These are phyloP conservation scores for Fusarium sp. DNA, from an alignment of 2,329 filamentous ascomycete genomes.

Conservation along the genomic window DNA sequence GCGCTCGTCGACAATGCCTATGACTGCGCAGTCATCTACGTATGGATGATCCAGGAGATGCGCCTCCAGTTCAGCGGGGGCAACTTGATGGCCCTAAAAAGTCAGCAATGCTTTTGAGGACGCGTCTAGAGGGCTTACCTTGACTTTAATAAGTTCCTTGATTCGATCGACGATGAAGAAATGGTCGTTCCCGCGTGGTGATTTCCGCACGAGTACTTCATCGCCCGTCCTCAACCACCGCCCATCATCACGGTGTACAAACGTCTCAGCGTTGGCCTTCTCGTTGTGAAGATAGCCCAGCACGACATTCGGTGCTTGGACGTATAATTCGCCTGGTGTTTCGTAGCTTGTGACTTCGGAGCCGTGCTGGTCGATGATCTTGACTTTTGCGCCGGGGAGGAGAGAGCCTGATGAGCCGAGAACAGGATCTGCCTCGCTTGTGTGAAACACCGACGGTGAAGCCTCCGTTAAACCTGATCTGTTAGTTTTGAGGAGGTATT, in stretches of 20 bases:
- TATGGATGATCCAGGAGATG: constrained; percentile 76
- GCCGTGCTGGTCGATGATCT: constrained; percentile 73
- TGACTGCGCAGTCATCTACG: constrained; percentile 80
- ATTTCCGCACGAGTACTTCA: constrained; percentile 75
- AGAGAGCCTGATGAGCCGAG: constrained; percentile 77
- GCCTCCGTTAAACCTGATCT: constrained; percentile 75
- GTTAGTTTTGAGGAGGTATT: neutral
- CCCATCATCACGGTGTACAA: constrained; percentile 66
- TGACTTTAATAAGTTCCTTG: constrained; percentile 80
- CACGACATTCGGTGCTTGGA: constrained; percentile 80
- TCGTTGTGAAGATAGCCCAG: constrained; percentile 90
- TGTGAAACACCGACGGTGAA: constrained; percentile 71
- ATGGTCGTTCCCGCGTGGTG: constrained; percentile 77
- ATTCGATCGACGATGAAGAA: constrained; percentile 83
- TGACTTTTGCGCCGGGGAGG: constrained; percentile 69
- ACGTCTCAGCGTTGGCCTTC: constrained; percentile 83
- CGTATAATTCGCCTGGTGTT: constrained; percentile 80
- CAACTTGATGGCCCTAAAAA: constrained; percentile 76
- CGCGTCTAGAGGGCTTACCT: constrained; percentile 62
- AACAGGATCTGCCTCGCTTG: constrained; percentile 67
- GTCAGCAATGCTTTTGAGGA: neutral
- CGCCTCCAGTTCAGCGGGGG: constrained; percentile 81
- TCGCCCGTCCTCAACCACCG: constrained; percentile 88
- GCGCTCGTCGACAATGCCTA: constrained; percentile 69
- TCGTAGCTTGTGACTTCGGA: constrained; percentile 74